Base-by-base conservation (phyloP, 148 eudicot genomes). In the Agrostemma githago region DNA sequence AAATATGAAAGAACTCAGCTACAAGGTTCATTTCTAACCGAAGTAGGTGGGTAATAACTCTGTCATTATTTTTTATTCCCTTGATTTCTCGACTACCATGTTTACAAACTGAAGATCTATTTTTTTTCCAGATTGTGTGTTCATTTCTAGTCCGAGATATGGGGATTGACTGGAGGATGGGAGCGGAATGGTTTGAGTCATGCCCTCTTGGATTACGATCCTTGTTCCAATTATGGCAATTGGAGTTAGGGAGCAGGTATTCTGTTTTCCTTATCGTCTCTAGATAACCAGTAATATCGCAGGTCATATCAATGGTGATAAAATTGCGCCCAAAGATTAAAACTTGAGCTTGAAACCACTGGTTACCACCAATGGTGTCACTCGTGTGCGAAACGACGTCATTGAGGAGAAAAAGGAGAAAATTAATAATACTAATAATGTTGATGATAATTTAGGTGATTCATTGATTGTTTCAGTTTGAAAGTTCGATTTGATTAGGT, bases 231-330 rank as follows among this genome's bases (percentile, higher is more conserved):
- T 76, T 94, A 94, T 58, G 97, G 98, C 38, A 94, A 94, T 46
- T 94, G 98, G 97, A 91, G 96, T 7, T 94, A 94, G 74, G 98
- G 98, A 76, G 98, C 98, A 81, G 98, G 98, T 94, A 57, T 62
- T 71, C 1, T 16, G 6, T 14, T n/a, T 41, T 9, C 2, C 44
- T 44, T 54, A 4, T 19, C 51, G 7, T 61, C 38, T 19, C 64
- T 5, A 19, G 38, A 2, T 43, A 42, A n/a, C 17, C 61, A 8
- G 21, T 61, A 42, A 42, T 15, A 9, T 5, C n/a, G 60, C 34
- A 26, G 34, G 34, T 26, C 8, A 51, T 51, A 0, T 3, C 34
- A 26, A 26, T 26, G 34, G 34, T 26, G 1, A 26, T 26, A 26
- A 26, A 26, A 26, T 26, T 1, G 34, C 34, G 34, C 34, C 1